A percentile compares a stretch with the other conserved stretches of the same genome.
Evolutionary conservation across 23 red algal genomes (phyloP).

Genomic region (Pyropia yezoensis): DNA sequence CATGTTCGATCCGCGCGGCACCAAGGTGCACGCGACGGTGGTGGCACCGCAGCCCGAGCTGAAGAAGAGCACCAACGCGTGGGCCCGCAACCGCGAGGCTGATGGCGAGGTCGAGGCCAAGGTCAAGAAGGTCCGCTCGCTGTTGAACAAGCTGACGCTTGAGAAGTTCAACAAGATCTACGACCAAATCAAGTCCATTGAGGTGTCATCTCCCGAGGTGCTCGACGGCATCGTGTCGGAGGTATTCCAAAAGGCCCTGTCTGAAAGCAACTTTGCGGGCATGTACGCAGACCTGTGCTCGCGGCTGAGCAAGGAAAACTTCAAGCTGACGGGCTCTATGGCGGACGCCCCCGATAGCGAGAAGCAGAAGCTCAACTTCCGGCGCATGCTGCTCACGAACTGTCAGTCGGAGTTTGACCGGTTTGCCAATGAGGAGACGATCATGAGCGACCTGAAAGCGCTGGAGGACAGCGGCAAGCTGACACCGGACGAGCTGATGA

Average conservation of each 20-base stretch:
- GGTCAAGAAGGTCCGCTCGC: conserved; percentile 60
- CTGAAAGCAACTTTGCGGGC: conserved; percentile 74
- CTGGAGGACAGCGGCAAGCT: no score
- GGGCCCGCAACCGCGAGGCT: conserved; percentile 52
- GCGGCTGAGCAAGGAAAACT: conserved; percentile 37
- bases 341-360: conserved; percentile 32
- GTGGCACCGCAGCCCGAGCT: conserved; percentile 6
- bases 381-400: conserved; percentile 65
- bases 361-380: conserved; percentile 56
- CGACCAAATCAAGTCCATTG: conserved; percentile 77
- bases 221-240: conserved; percentile 78
- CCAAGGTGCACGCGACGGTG: no score
- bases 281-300: conserved; percentile 98
- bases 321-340: conserved; percentile 10
- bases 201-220: conserved; percentile 46
- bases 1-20: no score
- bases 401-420: conserved; percentile 85
- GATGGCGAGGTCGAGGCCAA: conserved; percentile 69
- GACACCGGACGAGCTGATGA: no score
- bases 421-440: conserved; percentile 20
- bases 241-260: conserved; percentile 90
- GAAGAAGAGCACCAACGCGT: conserved; percentile 61
- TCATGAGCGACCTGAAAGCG: no score
- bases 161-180: conserved; percentile 98
- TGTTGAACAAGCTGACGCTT: conserved; percentile 96